A percentile compares a stretch with the other conserved stretches of the same genome.
phyloP scores from a whole-genome alignment of 768 basidiomycete species.

The Fomitopsis serialis region DNA sequence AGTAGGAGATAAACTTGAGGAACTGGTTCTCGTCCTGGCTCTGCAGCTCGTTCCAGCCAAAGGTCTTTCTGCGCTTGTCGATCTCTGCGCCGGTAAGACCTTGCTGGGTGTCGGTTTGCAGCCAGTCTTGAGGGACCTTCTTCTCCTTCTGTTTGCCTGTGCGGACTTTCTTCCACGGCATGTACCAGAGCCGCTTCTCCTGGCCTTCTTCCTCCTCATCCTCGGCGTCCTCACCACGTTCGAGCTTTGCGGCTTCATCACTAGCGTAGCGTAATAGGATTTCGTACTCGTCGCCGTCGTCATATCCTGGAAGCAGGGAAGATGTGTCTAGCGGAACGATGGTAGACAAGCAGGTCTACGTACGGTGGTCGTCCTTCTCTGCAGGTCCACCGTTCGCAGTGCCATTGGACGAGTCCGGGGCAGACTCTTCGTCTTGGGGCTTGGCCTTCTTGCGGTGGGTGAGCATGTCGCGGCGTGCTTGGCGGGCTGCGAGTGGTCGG shows the following conservation, averaged over 20 bases:
- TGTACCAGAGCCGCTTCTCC: slow-evolving; percentile 36
- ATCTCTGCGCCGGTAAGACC: slow-evolving; percentile 32
- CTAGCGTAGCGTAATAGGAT: background rate
- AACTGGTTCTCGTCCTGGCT: slow-evolving; percentile 36
- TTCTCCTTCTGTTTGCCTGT: slow-evolving; percentile 19
- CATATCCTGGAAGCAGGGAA: background rate
- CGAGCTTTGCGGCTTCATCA: slow-evolving; percentile 2
- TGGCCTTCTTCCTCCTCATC: slow-evolving; percentile 13
- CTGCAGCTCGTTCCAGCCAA: slow-evolving; percentile 40
- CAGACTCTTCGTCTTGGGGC: slow-evolving; percentile 1
- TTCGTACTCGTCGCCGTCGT: slow-evolving; percentile 1
- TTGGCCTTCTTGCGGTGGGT: background rate
- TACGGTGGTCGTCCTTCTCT: background rate
- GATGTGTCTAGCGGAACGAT: background rate
- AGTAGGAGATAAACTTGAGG: slow-evolving; percentile 39
- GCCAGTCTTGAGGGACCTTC: slow-evolving; percentile 35
- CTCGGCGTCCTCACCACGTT: background rate
- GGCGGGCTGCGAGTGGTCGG: background rate
- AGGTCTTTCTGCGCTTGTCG: slow-evolving; percentile 25
- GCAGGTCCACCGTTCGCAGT: background rate
- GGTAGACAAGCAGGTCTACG: background rate
- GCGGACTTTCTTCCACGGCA: slow-evolving; percentile 38
- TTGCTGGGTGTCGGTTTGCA: slow-evolving; percentile 32
- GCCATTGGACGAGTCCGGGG: background rate
- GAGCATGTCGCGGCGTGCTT: background rate